Conservation (phyloP, 208 protist genomes). For the Crithidia thermophila region DNA sequence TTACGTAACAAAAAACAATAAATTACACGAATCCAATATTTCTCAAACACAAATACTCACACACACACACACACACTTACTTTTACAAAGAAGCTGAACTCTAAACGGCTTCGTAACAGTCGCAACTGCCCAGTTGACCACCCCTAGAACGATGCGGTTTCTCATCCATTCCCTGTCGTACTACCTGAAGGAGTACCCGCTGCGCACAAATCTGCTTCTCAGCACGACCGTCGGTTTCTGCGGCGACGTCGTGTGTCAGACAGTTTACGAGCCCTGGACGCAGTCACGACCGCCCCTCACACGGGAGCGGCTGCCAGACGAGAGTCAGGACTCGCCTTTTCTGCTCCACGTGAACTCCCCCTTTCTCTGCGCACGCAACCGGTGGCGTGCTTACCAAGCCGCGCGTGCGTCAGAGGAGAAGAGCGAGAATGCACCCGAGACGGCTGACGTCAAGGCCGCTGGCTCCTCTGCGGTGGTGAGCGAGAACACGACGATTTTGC, state of each 20-base stretch:
- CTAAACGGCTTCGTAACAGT: neutral
- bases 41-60: neutral
- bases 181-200: slow-evolving; percentile 55
- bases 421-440: too few relatives aligned
- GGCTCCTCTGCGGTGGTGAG: neutral
- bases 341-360: slow-evolving; percentile 49
- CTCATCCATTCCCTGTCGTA: slow-evolving; percentile 50
- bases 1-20: too few relatives aligned
- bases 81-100: neutral
- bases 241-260: slow-evolving; percentile 75
- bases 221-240: slow-evolving; percentile 66
- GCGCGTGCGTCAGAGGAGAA: too few relatives aligned
- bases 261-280: slow-evolving; percentile 57
- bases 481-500: slow-evolving; percentile 37
- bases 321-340: slow-evolving; percentile 43
- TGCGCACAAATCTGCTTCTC: slow-evolving; percentile 59
- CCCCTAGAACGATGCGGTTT: slow-evolving; percentile 22
- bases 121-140: neutral
- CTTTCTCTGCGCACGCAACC: slow-evolving; percentile 24
- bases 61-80: slow-evolving; percentile 12
- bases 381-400: slow-evolving; percentile 10
- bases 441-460: too few relatives aligned
- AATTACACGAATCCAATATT: too few relatives aligned
- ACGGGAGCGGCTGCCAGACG: slow-evolving; percentile 34
- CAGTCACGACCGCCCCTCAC: slow-evolving; percentile 36